Base-by-base conservation (phyloP, 1,284 basidiomycete species). In the Afroboletus lepidellus region DNA sequence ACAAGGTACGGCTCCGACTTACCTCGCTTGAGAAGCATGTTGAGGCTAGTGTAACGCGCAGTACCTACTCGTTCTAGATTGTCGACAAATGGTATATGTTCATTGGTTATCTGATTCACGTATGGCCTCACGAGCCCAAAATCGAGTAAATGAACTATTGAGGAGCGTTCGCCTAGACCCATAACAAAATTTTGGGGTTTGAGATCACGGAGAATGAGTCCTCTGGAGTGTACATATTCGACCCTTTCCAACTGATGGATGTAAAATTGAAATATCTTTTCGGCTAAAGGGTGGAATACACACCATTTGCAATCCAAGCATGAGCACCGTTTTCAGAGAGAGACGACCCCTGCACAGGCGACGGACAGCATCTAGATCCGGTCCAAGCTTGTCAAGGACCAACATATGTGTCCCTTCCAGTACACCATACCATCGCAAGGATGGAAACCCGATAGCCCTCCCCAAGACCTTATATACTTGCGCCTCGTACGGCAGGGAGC, bases 261-360 rank as follows among this genome's bases (percentile, higher is more conserved):
- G 8, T 5, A 9, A 5, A 24, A 1, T 16, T 33, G 30, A 44
- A n/a, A 24, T 27, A 9, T 11, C 8, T 16, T n/a, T 7, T 8
- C 30, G n/a, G 15, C n/a, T 9, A 8, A 44, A 23, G 3, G 15
- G n/a, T 11, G 21, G 15, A 27, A 44, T 33, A 33, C 42, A 3
- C 15, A 44, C 42, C 30, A 44, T 44, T 33, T 44, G 42, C 30
- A 33, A 44, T 3, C 42, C 42, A 23, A 44, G 42, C 42, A 44
- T 33, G 9, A 44, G 42, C 21, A 44, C 42, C 20, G 42, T 44
- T 20, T 33, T 44, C 4, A 33, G 21, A 12, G 42, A 44, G 15
- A 44, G 42, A 6, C 21, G 20, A 3, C 42, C 42, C 24, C 30
- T 30, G 21, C 42, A 29, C 9, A 44, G 16, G 33, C 18, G 42